Conservation (phyloP, 306 rosid genomes). For the Glycine latifolia region DNA sequence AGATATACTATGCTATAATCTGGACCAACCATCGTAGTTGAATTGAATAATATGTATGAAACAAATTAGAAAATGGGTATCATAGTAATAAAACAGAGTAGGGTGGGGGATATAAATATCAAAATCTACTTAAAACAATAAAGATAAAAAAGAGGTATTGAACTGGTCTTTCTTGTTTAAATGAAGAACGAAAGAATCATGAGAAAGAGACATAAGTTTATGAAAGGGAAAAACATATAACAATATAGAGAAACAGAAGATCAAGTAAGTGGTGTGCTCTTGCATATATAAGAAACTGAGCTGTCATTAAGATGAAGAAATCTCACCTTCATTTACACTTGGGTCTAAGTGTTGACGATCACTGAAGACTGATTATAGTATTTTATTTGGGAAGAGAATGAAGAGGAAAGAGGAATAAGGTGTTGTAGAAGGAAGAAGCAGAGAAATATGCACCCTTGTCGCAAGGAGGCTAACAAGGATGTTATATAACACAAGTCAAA, state of each 20-base stretch:
- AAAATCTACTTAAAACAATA: no score
- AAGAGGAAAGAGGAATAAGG: neutral
- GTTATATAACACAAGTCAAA: conserved; percentile 6
- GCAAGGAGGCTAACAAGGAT: neutral
- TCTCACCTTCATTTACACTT: conserved; percentile 72
- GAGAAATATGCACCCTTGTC: conserved; percentile 42
- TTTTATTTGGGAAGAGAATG: neutral
- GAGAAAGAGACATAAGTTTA: no score
- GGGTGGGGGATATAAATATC: neutral
- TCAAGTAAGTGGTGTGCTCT: neutral
- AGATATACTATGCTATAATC: neutral
- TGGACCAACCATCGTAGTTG: neutral
- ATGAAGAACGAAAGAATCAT: neutral
- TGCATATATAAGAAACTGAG: conserved; percentile 35
- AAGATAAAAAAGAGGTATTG: no score
- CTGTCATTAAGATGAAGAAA: conserved; percentile 43
- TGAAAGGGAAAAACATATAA: no score
- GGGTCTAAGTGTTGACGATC: conserved; percentile 40
- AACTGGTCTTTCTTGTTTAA: neutral
- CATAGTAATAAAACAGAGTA: neutral
- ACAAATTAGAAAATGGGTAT: conserved; percentile 22
- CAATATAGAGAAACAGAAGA: conserved; percentile 36
- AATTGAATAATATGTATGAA: conserved; percentile 5
- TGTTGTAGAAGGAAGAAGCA: neutral
- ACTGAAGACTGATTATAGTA: neutral